Percentiles rank a stretch among this genome's conserved stretches.
phyloP scores from a whole-genome alignment of 441 rosid species.

The Dalechampia spathulata region DNA sequence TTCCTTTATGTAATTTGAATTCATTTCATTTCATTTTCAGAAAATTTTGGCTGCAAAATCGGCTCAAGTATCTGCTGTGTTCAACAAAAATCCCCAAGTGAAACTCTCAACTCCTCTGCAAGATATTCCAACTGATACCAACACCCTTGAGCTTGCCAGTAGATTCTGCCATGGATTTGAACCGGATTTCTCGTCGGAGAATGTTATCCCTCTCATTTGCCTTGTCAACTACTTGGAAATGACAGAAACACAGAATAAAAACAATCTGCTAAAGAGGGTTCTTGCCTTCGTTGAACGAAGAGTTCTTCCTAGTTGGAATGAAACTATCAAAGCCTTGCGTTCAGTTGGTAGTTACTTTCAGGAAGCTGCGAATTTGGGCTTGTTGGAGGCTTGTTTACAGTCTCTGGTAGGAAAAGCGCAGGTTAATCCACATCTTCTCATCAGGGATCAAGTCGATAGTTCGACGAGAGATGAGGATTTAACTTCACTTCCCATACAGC shows the following conservation, averaged over 20 bases:
- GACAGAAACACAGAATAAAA: conserved; percentile 48
- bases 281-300: conserved; percentile 34
- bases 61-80: conserved; percentile 42
- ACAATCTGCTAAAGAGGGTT: conserved; percentile 49
- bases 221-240: conserved; percentile 56
- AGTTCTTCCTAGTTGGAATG: conserved; percentile 66
- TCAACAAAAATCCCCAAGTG: conserved; percentile 27
- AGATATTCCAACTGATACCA: conserved; percentile 42
- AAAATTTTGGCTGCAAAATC: conserved; percentile 59
- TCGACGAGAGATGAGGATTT: conserved; percentile 31
- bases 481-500: conserved; percentile 41
- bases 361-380: conserved; percentile 32
- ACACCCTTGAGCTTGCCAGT: conserved; percentile 45
- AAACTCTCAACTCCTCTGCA: conserved; percentile 32
- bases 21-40: conserved; percentile 23
- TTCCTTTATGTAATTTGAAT: too few relatives aligned
- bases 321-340: conserved; percentile 52
- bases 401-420: conserved; percentile 48
- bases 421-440: conserved; percentile 41
- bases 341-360: conserved; percentile 25
- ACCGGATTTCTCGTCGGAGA: conserved; percentile 43
- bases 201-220: conserved; percentile 53
- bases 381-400: conserved; percentile 51
- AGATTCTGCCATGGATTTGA: conserved; percentile 71
- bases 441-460: conserved; percentile 33